phyloP scores from a whole-genome alignment of 1,284 basidiomycete species.

The Heliocybe sulcata region DNA sequence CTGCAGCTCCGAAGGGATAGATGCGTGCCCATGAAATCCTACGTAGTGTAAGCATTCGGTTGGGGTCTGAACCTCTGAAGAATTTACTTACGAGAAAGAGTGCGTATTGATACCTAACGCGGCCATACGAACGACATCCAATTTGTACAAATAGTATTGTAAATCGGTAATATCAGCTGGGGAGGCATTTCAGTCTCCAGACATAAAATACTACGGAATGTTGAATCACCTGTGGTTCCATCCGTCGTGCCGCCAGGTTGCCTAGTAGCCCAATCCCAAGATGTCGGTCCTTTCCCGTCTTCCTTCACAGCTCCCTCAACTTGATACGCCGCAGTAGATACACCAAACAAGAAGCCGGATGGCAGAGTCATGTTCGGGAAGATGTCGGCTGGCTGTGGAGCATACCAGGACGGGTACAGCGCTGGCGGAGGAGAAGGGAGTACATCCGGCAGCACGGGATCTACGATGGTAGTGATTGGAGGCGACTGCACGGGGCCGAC shows the following conservation, averaged over 20 bases:
- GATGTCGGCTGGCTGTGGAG: conserved; percentile 31
- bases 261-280: conserved; percentile 43
- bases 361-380: conserved; percentile 33
- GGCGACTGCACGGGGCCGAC: conserved; percentile 35
- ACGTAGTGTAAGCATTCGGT: not conserved
- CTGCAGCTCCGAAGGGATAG: conserved; percentile 37
- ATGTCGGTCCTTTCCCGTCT: conserved; percentile 39
- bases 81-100: conserved; percentile 35
- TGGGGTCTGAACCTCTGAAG: not conserved
- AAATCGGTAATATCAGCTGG: conserved; percentile 37
- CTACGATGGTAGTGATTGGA: conserved; percentile 35
- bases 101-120: conserved; percentile 40
- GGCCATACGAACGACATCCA: conserved; percentile 36
- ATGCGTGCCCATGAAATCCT: conserved; percentile 43
- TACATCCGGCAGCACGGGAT: conserved; percentile 28
- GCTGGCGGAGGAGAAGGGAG: conserved; percentile 35
- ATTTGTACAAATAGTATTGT: conserved; percentile 41
- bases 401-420: conserved; percentile 37
- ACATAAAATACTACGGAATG: not conserved
- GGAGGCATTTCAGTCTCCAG: conserved; percentile 1
- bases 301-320: conserved; percentile 41
- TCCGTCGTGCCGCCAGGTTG: conserved; percentile 31
- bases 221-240: conserved; percentile 29
- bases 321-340: conserved; percentile 40
- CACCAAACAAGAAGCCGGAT: conserved; percentile 36